Evolutionary conservation across 176 grass and related monocot genomes (phyloP).

Genomic region (Aegilops tauschii): DNA sequence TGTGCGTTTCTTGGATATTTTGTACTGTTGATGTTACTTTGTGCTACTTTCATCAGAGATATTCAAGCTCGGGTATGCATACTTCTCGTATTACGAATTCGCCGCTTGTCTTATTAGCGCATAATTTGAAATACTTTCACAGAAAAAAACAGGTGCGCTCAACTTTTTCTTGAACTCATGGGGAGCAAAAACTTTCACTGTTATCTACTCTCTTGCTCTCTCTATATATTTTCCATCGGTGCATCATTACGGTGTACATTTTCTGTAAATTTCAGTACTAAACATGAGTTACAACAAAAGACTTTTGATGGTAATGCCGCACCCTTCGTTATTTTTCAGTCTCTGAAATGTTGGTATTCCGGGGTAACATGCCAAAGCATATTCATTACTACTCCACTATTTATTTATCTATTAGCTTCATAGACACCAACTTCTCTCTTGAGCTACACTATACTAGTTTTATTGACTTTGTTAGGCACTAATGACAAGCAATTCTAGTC

Average conservation of each 20-base stretch:
- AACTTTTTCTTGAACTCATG: no score
- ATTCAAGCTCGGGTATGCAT: not conserved
- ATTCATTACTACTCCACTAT: not conserved
- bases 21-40: not conserved
- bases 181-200: no score
- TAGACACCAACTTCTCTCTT: constrained; percentile 9
- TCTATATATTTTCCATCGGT: not conserved
- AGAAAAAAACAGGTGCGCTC: not conserved
- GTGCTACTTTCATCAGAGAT: not conserved
- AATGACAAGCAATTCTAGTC: constrained; percentile 32
- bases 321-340: not conserved
- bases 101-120: not conserved
- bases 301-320: not conserved
- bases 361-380: no score
- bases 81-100: not conserved
- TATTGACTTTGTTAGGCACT: constrained; percentile 23
- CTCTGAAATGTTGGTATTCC: not conserved
- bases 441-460: constrained; percentile 19
- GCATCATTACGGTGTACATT: not conserved
- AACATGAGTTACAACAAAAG: not conserved
- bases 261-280: not conserved
- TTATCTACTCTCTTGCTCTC: no score
- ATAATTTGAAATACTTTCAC: not conserved
- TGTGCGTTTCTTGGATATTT: not conserved
- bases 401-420: not conserved